phyloP scores from a whole-genome alignment of 139 green algal species.

The Chlorella vulgaris region DNA sequence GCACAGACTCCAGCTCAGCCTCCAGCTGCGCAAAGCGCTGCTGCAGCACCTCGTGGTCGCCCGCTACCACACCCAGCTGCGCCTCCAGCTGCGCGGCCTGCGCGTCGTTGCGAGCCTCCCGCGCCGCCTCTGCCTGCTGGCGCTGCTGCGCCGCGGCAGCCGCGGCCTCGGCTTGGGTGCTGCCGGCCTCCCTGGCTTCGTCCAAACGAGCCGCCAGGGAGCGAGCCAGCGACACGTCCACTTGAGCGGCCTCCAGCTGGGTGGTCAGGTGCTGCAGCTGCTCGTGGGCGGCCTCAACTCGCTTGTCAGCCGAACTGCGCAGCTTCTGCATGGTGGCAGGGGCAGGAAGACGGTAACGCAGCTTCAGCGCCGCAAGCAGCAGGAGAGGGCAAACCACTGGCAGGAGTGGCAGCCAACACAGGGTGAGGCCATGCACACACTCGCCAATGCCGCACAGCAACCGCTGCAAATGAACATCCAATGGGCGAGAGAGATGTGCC shows the following conservation, averaged over 20 bases:
- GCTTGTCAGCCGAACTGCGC: not conserved
- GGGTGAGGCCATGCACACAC: too few species aligned
- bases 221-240: not conserved
- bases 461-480: too few species aligned
- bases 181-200: not conserved
- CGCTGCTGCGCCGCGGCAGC: not conserved
- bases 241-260: not conserved
- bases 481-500: too few species aligned
- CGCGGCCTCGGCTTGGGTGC: not conserved
- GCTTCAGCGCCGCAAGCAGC: not conserved
- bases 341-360: not conserved
- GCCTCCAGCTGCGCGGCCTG: not conserved
- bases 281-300: not conserved
- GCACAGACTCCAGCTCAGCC: not conserved
- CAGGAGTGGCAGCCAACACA: too few species aligned
- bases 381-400: not conserved
- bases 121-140: not conserved
- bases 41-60: not conserved
- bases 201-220: not conserved
- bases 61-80: not conserved
- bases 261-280: not conserved
- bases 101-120: not conserved
- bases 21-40: slow-evolving; percentile 2
- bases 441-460: too few species aligned
- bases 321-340: not conserved